Base-by-base conservation (phyloP, 441 rosid genomes). In the Raphanus hybrid region DNA sequence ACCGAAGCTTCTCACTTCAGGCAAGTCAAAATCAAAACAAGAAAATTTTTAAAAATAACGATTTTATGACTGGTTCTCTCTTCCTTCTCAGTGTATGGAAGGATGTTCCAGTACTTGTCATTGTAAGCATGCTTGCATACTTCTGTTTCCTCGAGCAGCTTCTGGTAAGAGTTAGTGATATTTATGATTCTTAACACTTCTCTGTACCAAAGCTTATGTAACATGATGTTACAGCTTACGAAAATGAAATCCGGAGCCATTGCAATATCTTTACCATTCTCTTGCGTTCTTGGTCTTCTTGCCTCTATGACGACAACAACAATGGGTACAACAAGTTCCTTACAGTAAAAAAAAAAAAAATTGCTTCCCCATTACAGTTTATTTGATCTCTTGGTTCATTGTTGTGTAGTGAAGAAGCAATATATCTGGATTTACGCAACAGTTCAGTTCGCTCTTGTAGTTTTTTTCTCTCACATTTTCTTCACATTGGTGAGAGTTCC, bases 61-160 rank as follows among this genome's bases (percentile, higher is more conserved):
- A n/a, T n/a, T n/a, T n/a, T n/a, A n/a, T n/a, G 45, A 74, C 45
- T 1, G 1, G 27, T 45, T 27, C 43, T 10, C 12, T 52, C 16
- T 52, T 12, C 43, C 12, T 66, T 35, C 76, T 69, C 86, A 96
- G 99, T 89, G 82, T 91, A 26, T 92, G 99, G 99, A 97, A 89
- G 83, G 96, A 95, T 83, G 93, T 89, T 39, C 99, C 99, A 4
- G 82, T 93, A 59, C 97, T 95, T 23, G 92, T 95, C 72, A 87
- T 93, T 41, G 85, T 95, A 71, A 95, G 98, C 92, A 90, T 93
- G 97, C 97, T 93, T 20, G 90, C 95, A 8, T 95, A 95, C 84
- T 95, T 95, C 77, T 93, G 98, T 85, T 93, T 87, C 84, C 97
- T 95, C 1, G 99, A 95, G 90, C 98, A 91, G 82, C 97, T 93